These are phyloP conservation scores for Stentor roeselii DNA, from an alignment of 73 alveolate species.

Conservation along the genomic window DNA sequence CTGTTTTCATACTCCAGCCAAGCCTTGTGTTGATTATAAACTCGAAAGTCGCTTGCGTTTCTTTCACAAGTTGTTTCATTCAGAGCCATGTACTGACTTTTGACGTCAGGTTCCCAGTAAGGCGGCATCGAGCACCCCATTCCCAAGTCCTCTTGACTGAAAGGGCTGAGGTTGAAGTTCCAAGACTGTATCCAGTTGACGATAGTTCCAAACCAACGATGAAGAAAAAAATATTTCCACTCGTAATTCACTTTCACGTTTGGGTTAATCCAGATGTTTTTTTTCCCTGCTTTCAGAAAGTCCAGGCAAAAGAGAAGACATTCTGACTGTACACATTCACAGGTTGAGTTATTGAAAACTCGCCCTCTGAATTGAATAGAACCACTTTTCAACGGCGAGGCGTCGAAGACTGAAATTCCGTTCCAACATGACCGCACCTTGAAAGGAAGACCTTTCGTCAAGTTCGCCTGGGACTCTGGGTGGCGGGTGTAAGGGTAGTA, in stretches of 20 bases:
- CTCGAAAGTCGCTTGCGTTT: not conserved
- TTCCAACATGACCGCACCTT: slow-evolving; percentile 58
- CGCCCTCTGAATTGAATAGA: slow-evolving; percentile 34
- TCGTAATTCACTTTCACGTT: slow-evolving; percentile 45
- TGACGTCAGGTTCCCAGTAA: not conserved
- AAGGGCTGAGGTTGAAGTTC: not conserved
- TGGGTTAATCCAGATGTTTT: slow-evolving; percentile 41
- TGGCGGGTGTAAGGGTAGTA: slow-evolving; percentile 40
- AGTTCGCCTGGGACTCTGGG: slow-evolving; percentile 25
- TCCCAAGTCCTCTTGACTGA: not conserved
- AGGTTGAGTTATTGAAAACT: not conserved
- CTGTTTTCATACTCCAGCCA: not conserved
- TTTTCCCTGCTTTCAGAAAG: slow-evolving; percentile 34
- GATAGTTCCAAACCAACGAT: not conserved
- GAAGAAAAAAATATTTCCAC: slow-evolving; percentile 19
- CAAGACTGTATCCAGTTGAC: slow-evolving; percentile 53
- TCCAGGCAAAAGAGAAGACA: slow-evolving; percentile 43
- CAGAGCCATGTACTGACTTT: not conserved
- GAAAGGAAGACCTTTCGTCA: slow-evolving; percentile 29
- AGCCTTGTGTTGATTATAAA: no score
- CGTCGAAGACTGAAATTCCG: slow-evolving; percentile 43
- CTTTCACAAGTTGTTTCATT: not conserved
- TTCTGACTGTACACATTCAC: slow-evolving; percentile 36
- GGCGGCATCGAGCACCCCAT: not conserved
- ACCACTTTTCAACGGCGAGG: slow-evolving; percentile 32